Evolutionary conservation across 495 filamentous ascomycete species (phyloP).

Genomic region (Cenococcum geophilum): DNA sequence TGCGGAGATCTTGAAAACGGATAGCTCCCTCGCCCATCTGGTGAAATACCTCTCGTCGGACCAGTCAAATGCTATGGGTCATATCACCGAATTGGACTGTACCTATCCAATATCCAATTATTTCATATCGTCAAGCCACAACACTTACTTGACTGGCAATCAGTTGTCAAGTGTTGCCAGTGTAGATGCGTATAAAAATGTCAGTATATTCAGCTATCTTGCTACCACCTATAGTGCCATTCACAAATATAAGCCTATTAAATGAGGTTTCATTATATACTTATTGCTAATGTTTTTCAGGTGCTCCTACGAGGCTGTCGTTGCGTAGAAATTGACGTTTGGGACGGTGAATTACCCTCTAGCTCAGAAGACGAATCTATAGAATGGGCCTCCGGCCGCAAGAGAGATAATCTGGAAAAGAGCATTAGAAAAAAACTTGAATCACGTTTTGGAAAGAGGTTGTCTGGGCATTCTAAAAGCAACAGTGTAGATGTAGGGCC

Average conservation of each 20-base stretch:
- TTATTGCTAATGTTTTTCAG: constrained; percentile 35
- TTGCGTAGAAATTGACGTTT: constrained; percentile 93
- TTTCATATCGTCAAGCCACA: constrained; percentile 88
- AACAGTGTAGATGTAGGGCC: constrained; percentile 6
- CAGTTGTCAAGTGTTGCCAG: constrained; percentile 81
- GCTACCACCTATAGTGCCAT: neutral
- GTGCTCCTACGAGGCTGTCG: constrained; percentile 75
- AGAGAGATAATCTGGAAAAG: constrained; percentile 16
- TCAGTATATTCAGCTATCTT: constrained; percentile 39
- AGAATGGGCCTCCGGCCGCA: constrained; percentile 6
- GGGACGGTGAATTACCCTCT: constrained; percentile 65
- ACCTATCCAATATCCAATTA: constrained; percentile 71
- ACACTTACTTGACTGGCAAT: constrained; percentile 90
- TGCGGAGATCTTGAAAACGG: constrained; percentile 12
- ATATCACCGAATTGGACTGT: constrained; percentile 11
- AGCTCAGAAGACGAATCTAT: constrained; percentile 31
- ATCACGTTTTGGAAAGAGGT: constrained; percentile 25
- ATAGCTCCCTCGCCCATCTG: constrained; percentile 22
- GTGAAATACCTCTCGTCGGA: constrained; percentile 16
- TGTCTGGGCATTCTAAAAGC: constrained; percentile 11
- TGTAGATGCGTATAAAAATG: constrained; percentile 75
- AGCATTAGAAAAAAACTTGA: constrained; percentile 26
- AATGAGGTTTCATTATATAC: neutral
- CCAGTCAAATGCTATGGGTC: constrained; percentile 19
- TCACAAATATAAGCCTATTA: neutral